A percentile compares a stretch with the other conserved stretches of the same genome.
Conservation (phyloP, 1,284 basidiomycete species). For the Agaricales sp. region DNA sequence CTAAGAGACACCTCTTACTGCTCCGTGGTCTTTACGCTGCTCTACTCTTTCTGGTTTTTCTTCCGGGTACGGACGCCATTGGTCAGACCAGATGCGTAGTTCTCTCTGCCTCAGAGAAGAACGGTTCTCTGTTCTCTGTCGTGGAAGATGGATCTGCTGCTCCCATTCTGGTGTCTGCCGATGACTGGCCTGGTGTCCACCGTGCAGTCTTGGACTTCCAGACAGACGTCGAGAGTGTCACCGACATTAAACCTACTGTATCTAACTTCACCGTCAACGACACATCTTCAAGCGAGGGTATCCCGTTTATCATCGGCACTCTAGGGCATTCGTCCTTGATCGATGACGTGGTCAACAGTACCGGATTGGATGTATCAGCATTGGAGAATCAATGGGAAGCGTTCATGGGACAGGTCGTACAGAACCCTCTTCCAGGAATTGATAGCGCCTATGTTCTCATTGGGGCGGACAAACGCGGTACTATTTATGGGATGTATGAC, state of each 20-base stretch:
- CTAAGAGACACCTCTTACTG: too few relatives aligned
- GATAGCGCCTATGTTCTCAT: conserved; percentile 54
- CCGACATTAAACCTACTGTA: conserved; percentile 37
- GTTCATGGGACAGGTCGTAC: conserved; percentile 41
- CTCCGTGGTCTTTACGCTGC: too few relatives aligned
- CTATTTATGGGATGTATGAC: conserved; percentile 61
- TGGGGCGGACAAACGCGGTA: conserved; percentile 56
- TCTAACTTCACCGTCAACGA: conserved; percentile 31
- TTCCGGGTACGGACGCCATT: too few relatives aligned
- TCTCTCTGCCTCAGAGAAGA: conserved; percentile 15
- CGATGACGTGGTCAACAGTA: conserved; percentile 39
- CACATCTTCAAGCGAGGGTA: conserved; percentile 11
- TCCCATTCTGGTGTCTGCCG: conserved; percentile 39
- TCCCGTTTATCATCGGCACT: conserved; percentile 49
- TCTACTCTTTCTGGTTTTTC: too few relatives aligned
- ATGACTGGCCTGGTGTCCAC: conserved; percentile 59
- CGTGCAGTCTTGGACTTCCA: conserved; percentile 51
- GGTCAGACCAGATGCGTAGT: conserved; percentile 23
- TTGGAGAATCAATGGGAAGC: conserved; percentile 58
- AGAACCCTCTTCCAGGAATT: conserved; percentile 47
- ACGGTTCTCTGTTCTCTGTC: conserved; percentile 28
- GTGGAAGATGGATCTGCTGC: conserved; percentile 34
- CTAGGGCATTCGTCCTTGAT: conserved; percentile 54
- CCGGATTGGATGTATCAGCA: conserved; percentile 42
- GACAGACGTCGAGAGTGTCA: conserved; percentile 50